These are phyloP conservation scores for Ananas comosus DNA, from an alignment of 176 grass and related monocot species.

Conservation along the genomic window DNA sequence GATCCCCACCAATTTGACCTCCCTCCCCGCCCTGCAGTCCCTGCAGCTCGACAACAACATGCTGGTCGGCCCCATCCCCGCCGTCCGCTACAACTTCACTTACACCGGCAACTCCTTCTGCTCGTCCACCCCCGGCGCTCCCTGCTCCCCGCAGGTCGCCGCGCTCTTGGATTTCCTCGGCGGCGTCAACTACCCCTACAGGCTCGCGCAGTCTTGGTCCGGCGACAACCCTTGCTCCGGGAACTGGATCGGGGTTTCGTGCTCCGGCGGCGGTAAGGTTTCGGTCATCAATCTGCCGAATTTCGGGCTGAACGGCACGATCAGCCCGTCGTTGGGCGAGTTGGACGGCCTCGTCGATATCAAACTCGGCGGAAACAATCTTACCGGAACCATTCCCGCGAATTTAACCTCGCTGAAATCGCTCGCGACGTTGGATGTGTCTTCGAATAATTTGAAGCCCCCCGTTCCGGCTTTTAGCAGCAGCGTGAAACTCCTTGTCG, in stretches of 20 bases:
- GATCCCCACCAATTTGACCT: conserved; percentile 31
- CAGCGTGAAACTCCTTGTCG: conserved; percentile 28
- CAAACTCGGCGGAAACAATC: conserved; percentile 43
- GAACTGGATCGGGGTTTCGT: conserved; percentile 56
- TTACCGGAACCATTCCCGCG: conserved; percentile 48
- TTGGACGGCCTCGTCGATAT: conserved; percentile 38
- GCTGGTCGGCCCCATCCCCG: conserved; percentile 57
- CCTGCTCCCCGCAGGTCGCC: conserved; percentile 37
- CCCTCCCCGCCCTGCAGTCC: conserved; percentile 28
- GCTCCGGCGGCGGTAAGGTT: conserved; percentile 22
- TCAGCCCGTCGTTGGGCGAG: conserved; percentile 47
- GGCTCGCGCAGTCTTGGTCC: conserved; percentile 27
- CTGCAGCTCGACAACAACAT: conserved; percentile 66
- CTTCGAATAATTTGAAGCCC: conserved; percentile 50
- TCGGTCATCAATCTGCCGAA: conserved; percentile 38
- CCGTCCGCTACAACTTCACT: conserved; percentile 38
- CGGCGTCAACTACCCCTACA: conserved; percentile 25
- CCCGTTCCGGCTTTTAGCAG: conserved; percentile 43
- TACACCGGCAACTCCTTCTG: conserved; percentile 51
- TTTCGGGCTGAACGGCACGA: conserved; percentile 49
- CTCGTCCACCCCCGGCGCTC: conserved; percentile 19
- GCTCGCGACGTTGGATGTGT: conserved; percentile 49
- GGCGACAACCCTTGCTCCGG: conserved; percentile 44
- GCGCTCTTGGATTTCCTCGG: conserved; percentile 55
- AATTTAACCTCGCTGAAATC: conserved; percentile 39